These are phyloP conservation scores for Raphanus raphanistrum DNA, from an alignment of 345 rosid species.

Conservation along the genomic window DNA sequence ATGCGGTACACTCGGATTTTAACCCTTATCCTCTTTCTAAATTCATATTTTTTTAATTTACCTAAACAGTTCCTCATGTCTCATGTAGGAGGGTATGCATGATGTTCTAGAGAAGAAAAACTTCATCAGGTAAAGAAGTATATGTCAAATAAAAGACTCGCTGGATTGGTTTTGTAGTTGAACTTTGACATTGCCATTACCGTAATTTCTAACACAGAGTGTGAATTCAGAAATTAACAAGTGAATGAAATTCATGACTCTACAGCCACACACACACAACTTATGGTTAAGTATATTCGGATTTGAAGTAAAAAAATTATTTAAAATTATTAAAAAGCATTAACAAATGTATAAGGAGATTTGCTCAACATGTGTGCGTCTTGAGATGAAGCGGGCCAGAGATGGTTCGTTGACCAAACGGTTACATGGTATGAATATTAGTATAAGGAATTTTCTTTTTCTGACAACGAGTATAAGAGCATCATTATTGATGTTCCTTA, in stretches of 20 bases:
- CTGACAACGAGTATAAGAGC: too few species aligned
- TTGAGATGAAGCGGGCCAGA: too few species aligned
- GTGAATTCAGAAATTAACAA: background rate
- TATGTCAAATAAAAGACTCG: background rate
- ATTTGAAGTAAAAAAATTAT: slow-evolving; percentile 15
- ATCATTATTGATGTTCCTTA: too few species aligned
- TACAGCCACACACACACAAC: background rate
- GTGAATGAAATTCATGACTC: background rate
- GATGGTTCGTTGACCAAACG: too few species aligned
- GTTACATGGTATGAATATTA: too few species aligned
- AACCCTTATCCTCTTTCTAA: slow-evolving; percentile 9
- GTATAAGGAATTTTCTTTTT: too few species aligned
- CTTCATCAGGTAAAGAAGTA: slow-evolving; percentile 16
- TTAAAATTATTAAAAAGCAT: background rate
- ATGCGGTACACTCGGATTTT: background rate
- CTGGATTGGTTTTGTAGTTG: slow-evolving; percentile 6
- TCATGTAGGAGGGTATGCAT: slow-evolving; percentile 10
- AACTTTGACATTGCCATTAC: background rate
- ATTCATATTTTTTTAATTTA: background rate
- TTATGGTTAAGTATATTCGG: background rate
- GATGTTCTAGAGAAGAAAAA: background rate
- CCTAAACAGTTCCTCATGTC: slow-evolving; percentile 11
- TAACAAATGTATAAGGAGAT: background rate
- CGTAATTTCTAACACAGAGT: background rate
- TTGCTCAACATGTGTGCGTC: background rate